Conservation (phyloP, 495 filamentous ascomycete species). For the Lepraria neglecta region DNA sequence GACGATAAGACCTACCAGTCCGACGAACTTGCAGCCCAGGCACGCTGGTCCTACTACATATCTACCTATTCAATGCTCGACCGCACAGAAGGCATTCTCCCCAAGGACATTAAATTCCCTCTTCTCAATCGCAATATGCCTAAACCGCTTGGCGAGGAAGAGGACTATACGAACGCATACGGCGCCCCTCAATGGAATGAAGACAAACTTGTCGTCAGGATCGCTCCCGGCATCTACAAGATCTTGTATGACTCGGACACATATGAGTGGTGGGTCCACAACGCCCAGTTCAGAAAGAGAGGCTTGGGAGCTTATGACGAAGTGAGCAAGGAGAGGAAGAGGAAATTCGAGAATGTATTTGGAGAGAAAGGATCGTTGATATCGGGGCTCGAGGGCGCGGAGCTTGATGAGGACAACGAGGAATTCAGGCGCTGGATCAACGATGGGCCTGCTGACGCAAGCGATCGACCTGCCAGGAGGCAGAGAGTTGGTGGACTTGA, state of each 20-base stretch:
- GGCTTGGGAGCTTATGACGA: slow-evolving; percentile 24
- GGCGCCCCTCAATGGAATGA: slow-evolving; percentile 51
- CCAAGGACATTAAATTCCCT: slow-evolving; percentile 56
- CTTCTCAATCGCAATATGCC: slow-evolving; percentile 72
- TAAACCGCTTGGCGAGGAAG: slow-evolving; percentile 40
- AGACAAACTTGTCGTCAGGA: slow-evolving; percentile 70
- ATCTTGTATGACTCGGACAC: slow-evolving; percentile 70
- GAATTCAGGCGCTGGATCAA: slow-evolving; percentile 19
- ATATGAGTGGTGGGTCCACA: slow-evolving; percentile 48
- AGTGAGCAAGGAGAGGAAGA: slow-evolving; percentile 19
- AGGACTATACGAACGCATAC: slow-evolving; percentile 44
- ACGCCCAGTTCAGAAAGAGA: slow-evolving; percentile 14
- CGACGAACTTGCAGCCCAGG: slow-evolving; percentile 50
- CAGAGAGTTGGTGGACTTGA: neutral
- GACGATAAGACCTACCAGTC: slow-evolving; percentile 75
- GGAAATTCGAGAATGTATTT: slow-evolving; percentile 23
- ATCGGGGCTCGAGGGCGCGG: slow-evolving; percentile 12
- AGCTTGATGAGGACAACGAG: slow-evolving; percentile 22
- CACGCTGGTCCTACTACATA: slow-evolving; percentile 86
- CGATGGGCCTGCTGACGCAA: slow-evolving; percentile 14
- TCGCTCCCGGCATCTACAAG: slow-evolving; percentile 76
- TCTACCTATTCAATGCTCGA: slow-evolving; percentile 82
- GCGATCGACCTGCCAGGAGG: neutral
- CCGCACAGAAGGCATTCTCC: slow-evolving; percentile 76
- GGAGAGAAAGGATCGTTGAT: slow-evolving; percentile 23